These are phyloP conservation scores for Magnusiomyces fungicola DNA, from an alignment of 1,139 yeast species.

Conservation along the genomic window DNA sequence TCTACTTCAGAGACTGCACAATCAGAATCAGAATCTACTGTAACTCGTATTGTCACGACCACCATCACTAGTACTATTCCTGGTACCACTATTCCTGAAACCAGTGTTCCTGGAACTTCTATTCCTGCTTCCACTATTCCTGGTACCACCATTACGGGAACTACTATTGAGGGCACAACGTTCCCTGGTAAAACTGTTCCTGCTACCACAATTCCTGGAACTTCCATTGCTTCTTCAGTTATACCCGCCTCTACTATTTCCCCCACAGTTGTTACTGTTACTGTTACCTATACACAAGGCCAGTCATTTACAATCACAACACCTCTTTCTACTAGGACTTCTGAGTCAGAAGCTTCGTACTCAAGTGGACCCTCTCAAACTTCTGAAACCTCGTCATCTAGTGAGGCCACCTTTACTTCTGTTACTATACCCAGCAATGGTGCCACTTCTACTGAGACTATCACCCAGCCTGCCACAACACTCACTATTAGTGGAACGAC, in stretches of 20 bases:
- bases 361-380: too few relatives aligned
- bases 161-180: constrained; percentile 10
- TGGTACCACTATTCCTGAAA: constrained; percentile 19
- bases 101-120: constrained; percentile 10
- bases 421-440: constrained; percentile 6
- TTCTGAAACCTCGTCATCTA: too few relatives aligned
- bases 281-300: constrained; percentile 14
- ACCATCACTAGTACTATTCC: constrained; percentile 12
- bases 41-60: constrained; percentile 9
- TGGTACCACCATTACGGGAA: constrained; percentile 18
- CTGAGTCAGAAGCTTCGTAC: too few relatives aligned
- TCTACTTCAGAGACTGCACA: not conserved
- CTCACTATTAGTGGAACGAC: constrained; percentile 7
- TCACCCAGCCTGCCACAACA: constrained; percentile 8
- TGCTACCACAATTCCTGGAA: constrained; percentile 14
- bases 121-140: constrained; percentile 16
- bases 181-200: constrained; percentile 16
- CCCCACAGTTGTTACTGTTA: constrained; percentile 17
- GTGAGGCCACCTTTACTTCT: not conserved
- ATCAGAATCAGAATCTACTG: not conserved
- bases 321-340: too few relatives aligned
- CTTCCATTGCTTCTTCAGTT: constrained; percentile 17
- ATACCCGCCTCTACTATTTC: constrained; percentile 16
- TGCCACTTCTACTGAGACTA: constrained; percentile 9
- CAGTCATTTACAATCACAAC: not conserved